Conservation (phyloP, 1,284 basidiomycete genomes). For the Baeospora myosura region DNA sequence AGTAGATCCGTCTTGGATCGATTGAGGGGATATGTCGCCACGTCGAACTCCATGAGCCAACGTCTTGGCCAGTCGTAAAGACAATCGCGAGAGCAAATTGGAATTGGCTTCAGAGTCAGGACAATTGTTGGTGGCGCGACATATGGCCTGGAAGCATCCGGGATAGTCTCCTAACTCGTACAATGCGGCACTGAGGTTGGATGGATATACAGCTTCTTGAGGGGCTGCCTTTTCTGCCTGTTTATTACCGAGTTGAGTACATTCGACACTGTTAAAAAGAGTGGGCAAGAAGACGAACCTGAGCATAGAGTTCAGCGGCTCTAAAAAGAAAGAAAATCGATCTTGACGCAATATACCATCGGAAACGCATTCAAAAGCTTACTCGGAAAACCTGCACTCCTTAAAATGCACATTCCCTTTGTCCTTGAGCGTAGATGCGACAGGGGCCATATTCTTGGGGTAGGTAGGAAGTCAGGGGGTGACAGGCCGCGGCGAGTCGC, state of each 20-base stretch:
- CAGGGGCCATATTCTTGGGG: too few relatives aligned
- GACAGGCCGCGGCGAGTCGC: too few relatives aligned
- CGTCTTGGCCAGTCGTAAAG: constrained; percentile 10
- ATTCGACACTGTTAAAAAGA: too few relatives aligned
- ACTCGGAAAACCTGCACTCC: not conserved
- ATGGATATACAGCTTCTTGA: constrained; percentile 9
- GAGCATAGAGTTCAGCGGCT: not conserved
- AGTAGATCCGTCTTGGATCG: too few relatives aligned
- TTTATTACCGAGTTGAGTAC: not conserved
- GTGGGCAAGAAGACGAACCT: not conserved
- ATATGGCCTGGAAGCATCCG: constrained; percentile 9
- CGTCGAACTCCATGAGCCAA: constrained; percentile 3
- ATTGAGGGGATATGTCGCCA: too few relatives aligned
- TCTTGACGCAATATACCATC: not conserved
- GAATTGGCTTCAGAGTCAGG: not conserved
- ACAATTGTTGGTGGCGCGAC: not conserved
- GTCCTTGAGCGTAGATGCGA: not conserved
- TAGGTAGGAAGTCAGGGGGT: too few relatives aligned
- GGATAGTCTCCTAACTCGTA: constrained; percentile 11
- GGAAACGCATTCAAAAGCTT: not conserved
- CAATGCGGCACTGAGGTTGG: constrained; percentile 14
- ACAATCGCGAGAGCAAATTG: constrained; percentile 4
- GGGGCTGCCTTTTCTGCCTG: not conserved
- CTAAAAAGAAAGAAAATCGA: too few relatives aligned
- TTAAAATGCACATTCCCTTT: not conserved